Conservation (phyloP, 2,329 filamentous ascomycete genomes). For the Neofusicoccum sp. region DNA sequence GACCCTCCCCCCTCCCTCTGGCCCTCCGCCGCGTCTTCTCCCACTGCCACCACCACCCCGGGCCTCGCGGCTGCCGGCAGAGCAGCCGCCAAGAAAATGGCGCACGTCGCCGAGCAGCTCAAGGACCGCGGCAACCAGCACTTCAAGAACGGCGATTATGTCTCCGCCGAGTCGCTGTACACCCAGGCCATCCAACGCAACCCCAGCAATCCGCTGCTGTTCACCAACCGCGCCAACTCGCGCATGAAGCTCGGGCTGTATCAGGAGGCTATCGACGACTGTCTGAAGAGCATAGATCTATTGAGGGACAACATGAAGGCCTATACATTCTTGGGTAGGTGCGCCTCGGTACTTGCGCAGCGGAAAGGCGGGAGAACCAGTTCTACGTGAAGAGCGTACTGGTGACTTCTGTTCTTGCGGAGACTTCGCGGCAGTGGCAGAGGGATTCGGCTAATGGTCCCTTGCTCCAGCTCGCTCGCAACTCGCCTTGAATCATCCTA, state of each 20-base stretch:
- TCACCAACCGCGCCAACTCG: slow-evolving; percentile 85
- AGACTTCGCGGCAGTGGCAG: too few relatives aligned
- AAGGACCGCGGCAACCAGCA: slow-evolving; percentile 59
- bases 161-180: slow-evolving; percentile 66
- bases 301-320: slow-evolving; percentile 72
- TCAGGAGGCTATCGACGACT: slow-evolving; percentile 75
- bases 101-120: slow-evolving; percentile 44
- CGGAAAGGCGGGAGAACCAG: too few relatives aligned
- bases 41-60: neutral
- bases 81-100: slow-evolving; percentile 21
- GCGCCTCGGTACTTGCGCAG: neutral
- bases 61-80: neutral
- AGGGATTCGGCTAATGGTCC: neutral
- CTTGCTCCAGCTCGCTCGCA: slow-evolving; percentile 66
- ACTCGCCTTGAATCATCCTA: slow-evolving; percentile 67
- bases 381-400: too few relatives aligned
- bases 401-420: too few relatives aligned
- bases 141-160: slow-evolving; percentile 65
- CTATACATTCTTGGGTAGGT: slow-evolving; percentile 66
- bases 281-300: slow-evolving; percentile 69
- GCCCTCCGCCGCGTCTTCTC: neutral
- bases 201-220: slow-evolving; percentile 72
- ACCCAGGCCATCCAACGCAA: slow-evolving; percentile 79
- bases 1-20: neutral
- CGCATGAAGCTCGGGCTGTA: slow-evolving; percentile 72